Conservation (phyloP, 495 filamentous ascomycete genomes). For the Penicillium flavigenum region DNA sequence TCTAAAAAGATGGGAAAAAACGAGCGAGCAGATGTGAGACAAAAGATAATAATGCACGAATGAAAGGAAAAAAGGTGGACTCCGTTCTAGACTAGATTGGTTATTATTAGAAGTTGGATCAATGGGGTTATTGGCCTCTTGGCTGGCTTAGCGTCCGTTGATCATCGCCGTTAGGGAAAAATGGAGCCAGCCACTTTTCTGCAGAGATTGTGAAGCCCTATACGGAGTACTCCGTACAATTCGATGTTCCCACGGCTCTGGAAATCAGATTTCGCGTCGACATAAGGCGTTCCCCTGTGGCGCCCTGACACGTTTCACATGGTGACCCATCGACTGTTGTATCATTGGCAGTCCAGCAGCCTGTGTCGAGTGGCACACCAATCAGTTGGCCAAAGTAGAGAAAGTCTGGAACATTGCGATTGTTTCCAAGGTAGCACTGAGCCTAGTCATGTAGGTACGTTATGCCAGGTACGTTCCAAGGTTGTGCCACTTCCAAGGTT, state of each 20-base stretch:
- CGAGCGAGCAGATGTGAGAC: constrained; percentile 5
- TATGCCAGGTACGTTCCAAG: no score
- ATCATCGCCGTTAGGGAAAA: not conserved
- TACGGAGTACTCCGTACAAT: not conserved
- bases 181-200: constrained; percentile 1
- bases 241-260: not conserved
- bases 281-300: not conserved
- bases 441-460: not conserved
- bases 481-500: no score
- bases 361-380: not conserved
- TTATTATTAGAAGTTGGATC: constrained; percentile 9
- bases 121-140: not conserved
- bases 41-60: not conserved
- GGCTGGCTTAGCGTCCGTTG: not conserved
- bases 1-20: constrained; percentile 1
- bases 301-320: not conserved
- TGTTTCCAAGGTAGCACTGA: not conserved
- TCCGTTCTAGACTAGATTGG: not conserved
- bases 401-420: not conserved
- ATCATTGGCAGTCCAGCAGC: not conserved
- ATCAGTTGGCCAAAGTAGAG: not conserved
- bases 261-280: not conserved
- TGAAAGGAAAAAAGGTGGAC: constrained; percentile 7
- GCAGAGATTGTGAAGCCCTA: not conserved
- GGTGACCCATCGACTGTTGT: not conserved